Evolutionary conservation across 371 early-diverging fungal species (phyloP).

Genomic region (Mortierella sp.): DNA sequence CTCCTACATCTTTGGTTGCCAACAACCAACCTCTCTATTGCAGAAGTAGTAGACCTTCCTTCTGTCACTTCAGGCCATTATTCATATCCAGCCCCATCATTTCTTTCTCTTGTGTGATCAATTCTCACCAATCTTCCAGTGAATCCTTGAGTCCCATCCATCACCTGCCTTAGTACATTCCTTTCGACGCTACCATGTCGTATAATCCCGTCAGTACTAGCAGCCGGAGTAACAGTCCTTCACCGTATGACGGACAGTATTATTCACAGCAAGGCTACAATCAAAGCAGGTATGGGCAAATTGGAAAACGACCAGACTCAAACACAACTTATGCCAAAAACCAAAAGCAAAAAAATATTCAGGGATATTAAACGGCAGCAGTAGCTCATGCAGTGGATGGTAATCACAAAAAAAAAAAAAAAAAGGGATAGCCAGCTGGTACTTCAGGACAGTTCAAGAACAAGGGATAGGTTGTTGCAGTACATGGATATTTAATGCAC

Average conservation of each 20-base stretch:
- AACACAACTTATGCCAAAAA: background rate
- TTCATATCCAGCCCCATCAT: background rate
- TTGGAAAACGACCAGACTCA: background rate
- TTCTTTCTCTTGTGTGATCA: background rate
- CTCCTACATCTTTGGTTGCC: background rate
- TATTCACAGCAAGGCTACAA: constrained; percentile 6
- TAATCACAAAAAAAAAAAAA: background rate
- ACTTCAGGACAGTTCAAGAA: constrained; percentile 1
- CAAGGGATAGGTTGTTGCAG: background rate
- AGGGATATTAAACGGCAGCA: background rate
- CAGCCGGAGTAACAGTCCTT: constrained; percentile 17
- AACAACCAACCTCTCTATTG: background rate
- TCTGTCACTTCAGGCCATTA: background rate
- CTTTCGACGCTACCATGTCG: constrained; percentile 9
- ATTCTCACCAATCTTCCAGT: background rate
- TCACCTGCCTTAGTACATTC: background rate
- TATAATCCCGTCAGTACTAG: constrained; percentile 7
- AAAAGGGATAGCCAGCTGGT: background rate
- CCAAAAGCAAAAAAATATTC: background rate
- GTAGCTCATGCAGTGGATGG: background rate
- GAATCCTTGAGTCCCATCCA: background rate
- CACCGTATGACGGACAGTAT: background rate
- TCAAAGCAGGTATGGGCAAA: constrained; percentile 7
- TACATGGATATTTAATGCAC: background rate
- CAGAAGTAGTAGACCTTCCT: constrained; percentile 5